Evolutionary conservation across 495 filamentous ascomycete species (phyloP), one percentile per base, ranked within the genome.

Genomic region (Penicillium fimorum): DNA sequence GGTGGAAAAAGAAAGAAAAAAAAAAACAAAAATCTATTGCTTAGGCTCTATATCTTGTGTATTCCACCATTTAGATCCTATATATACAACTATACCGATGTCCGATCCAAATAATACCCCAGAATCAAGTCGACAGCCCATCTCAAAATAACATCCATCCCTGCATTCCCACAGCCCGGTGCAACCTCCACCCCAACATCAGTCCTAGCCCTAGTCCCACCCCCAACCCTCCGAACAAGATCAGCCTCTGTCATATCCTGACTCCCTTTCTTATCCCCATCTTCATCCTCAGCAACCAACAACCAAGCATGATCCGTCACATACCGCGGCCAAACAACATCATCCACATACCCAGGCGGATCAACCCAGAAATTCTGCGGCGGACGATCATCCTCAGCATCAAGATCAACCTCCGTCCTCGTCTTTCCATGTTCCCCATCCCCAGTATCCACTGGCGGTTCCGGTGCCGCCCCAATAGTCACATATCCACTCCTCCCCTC

Each of bases 321-420:
- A 69, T 96, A 97, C 57, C 91, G 89, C 27, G 92, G 92, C 94
- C 94, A 98, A 4, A 98, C 94, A 53, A 98, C 81, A 72, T 88
- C 81, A 62, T 98, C 94, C 44, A 97, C 91, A 71, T 97, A 98
- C 0, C 90, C 92, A 1, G 88, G 89, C 2, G 94, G 94, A 69
- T 98, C 94, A 18, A 82, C 79, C 94, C 93, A 98, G 75, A 96
- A 97, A 15, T 92, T 92, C 68, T 84, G 83, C 10, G 84, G 69
- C 13, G 76, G 66, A 12, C 66, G 64, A 64, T 76, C 71, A 64
- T 72, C 71, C 45, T 74, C 71, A 3, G 41, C 63, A 5, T 76
- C 64, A 13, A 76, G 55, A 49, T 76, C 74, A 11, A 78, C 60
- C 27, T 66, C 64, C 17, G 15, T 38, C 6, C 35, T 8, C 7